Evolutionary conservation across 176 grass and related monocot genomes (phyloP).

Genomic region (Zizania latifolia): DNA sequence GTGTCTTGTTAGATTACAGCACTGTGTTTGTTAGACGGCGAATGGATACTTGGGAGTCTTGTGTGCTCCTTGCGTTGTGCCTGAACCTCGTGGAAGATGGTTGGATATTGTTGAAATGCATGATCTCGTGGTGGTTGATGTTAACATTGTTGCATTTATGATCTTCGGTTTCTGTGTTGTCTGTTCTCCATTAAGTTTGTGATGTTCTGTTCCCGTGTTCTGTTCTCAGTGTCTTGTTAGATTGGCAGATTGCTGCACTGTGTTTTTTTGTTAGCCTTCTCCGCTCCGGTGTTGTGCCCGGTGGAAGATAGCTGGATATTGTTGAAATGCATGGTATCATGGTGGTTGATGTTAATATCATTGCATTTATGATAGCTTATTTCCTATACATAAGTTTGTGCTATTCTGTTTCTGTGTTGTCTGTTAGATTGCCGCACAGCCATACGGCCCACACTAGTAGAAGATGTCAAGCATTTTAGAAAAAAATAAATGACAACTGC

Average conservation of each 20-base stretch:
- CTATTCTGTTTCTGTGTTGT: not conserved
- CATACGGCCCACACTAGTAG: not conserved
- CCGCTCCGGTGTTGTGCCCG: not conserved
- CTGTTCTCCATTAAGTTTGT: conserved; percentile 1
- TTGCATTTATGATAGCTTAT: conserved; percentile 9
- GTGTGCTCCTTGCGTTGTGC: not conserved
- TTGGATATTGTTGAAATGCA: not conserved
- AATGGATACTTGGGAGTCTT: not conserved
- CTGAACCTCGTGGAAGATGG: not conserved
- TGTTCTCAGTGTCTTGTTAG: not conserved
- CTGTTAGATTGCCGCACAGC: not conserved
- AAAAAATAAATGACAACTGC: not conserved
- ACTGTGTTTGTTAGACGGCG: not conserved
- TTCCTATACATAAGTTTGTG: too few species aligned
- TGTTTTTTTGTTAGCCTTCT: not conserved
- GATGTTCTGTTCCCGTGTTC: not conserved
- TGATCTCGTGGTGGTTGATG: not conserved
- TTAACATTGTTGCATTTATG: conserved; percentile 8
- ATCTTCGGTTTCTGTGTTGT: not conserved
- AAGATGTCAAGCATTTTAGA: not conserved
- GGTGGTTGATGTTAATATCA: not conserved
- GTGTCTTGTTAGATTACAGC: not conserved
- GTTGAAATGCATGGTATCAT: not conserved
- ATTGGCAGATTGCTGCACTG: not conserved
- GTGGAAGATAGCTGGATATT: not conserved